Evolutionary conservation across 306 rosid species (phyloP).

Genomic region (Lagenaria siceraria): DNA sequence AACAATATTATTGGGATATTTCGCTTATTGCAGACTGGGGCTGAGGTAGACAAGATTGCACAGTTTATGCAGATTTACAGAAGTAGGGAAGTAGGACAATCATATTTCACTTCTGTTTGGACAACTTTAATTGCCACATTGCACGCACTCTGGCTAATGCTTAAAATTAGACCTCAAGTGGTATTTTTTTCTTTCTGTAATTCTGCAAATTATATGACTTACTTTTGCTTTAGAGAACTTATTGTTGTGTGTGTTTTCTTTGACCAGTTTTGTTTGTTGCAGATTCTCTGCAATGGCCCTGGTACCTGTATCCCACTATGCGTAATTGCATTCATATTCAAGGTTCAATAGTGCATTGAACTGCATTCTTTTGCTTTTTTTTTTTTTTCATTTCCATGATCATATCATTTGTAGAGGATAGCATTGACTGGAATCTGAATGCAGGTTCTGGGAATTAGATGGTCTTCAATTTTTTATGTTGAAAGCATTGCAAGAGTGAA

Average conservation of each 20-base stretch:
- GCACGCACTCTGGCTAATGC: conserved; percentile 73
- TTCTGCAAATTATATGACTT: background rate
- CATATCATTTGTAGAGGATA: background rate
- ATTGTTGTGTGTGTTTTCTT: background rate
- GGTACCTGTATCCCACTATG: conserved; percentile 92
- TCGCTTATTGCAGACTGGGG: conserved; percentile 36
- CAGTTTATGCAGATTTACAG: conserved; percentile 79
- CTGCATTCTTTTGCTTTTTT: background rate
- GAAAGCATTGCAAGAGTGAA: conserved; percentile 97
- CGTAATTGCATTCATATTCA: conserved; percentile 62
- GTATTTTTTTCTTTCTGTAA: conserved; percentile 25
- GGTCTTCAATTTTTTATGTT: conserved; percentile 83
- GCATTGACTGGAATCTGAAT: conserved; percentile 2
- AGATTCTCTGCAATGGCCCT: conserved; percentile 95
- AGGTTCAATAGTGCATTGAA: conserved; percentile 32
- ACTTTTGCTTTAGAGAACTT: background rate
- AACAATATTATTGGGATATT: background rate
- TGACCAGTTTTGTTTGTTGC: conserved; percentile 9
- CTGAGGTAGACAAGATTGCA: conserved; percentile 20
- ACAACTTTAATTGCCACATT: conserved; percentile 55
- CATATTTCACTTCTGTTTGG: conserved; percentile 82
- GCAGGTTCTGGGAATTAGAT: conserved; percentile 61
- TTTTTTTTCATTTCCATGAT: background rate
- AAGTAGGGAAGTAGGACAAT: conserved; percentile 94
- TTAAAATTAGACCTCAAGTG: conserved; percentile 88